A percentile compares a stretch with the other conserved stretches of the same genome.
Conservation (phyloP, 345 rosid genomes). For the Psidium guajava region DNA sequence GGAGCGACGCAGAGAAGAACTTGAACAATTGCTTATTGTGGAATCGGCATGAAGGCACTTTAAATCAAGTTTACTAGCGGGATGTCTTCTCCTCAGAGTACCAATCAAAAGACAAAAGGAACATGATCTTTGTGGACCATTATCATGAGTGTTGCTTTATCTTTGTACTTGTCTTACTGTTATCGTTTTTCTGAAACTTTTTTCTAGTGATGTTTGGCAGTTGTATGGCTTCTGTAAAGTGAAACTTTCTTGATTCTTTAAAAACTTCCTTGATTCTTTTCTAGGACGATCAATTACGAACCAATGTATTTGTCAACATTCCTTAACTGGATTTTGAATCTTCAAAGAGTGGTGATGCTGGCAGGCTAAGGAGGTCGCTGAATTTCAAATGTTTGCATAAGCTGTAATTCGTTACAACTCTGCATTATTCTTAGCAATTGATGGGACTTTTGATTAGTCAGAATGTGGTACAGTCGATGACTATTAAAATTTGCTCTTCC, state of each 20-base stretch:
- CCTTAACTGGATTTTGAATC: background rate
- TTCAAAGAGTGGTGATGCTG: background rate
- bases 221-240: background rate
- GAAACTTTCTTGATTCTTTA: background rate
- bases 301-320: background rate
- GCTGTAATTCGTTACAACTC: background rate
- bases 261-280: background rate
- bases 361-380: background rate
- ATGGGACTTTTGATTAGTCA: background rate
- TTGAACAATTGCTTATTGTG: slow-evolving; percentile 65
- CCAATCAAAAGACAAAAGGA: background rate
- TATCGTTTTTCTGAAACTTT: background rate
- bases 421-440: background rate
- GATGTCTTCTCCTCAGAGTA: background rate
- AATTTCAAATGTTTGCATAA: background rate
- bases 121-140: background rate
- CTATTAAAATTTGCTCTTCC: background rate
- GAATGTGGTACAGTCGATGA: background rate
- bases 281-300: background rate
- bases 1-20: slow-evolving; percentile 70
- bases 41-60: slow-evolving; percentile 26
- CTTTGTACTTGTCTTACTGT: background rate
- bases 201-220: background rate
- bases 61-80: background rate
- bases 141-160: background rate